Base-by-base conservation (phyloP, 2,329 filamentous ascomycete genomes). In the Aspergillus versicolor region DNA sequence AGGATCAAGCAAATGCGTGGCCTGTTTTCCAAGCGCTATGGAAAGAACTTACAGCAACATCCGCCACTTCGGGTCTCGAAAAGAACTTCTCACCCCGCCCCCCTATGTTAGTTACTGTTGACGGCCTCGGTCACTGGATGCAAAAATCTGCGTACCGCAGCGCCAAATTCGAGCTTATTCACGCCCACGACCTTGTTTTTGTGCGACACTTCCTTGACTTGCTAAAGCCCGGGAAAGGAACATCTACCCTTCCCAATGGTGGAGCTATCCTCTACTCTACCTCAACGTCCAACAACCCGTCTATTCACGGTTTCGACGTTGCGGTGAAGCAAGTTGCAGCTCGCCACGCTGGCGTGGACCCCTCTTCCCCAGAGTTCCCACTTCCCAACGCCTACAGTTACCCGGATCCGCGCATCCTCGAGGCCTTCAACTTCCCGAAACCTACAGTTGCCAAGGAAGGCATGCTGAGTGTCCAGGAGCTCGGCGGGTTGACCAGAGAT, bases 41-140 rank as follows among this genome's bases (percentile, higher is more conserved):
- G 90, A 75, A 82, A 30, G 93, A 97, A 75, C 84, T 97, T 48
- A 84, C 81, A 3, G 75, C 78, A 13, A 80, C 81, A 1, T 60
- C 76, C 62, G 42, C 79, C 58, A 67, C 80, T 4, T 59, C 71
- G 19, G 77, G 77, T 46, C 66, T 76, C 13, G 72, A 79, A 71
- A 73, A 67, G 70, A 70, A 69, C 72, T 82, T 73, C 75, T 56
- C 67, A 44, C 22, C 77, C 65, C 77, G 86, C 15, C 82, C 85
- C 17, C 84, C 84, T 1, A 80, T 97, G 57, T 79, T 97, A 49
- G 82, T 97, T 64, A 79, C 87, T 43, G 77, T 95, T 50, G 94
- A 99, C 70, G 88, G 88, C 52, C 80, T 97, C 37, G 82, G 85
- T 54, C 90, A 94, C 77, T 84, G 92, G 75, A 96, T 96, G 90